A percentile compares a stretch with the other conserved stretches of the same genome.
Evolutionary conservation across 2,329 filamentous ascomycete species (phyloP).

Genomic region (Graphilbum fragrans): DNA sequence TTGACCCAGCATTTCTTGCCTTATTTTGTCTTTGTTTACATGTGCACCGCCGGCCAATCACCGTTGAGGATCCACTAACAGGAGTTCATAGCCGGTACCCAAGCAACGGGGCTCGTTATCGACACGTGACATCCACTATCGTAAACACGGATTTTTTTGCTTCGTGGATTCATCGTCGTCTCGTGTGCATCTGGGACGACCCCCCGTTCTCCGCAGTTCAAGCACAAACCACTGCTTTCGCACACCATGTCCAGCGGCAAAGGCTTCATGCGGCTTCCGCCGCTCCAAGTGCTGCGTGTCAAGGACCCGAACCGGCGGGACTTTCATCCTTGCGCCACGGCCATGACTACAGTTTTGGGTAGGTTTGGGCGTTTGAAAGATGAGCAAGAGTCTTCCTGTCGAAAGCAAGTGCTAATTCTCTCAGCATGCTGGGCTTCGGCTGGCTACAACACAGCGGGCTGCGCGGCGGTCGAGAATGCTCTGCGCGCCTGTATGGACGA

Average conservation of each 20-base stretch:
- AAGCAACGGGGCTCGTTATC: not conserved
- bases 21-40: conserved; percentile 9
- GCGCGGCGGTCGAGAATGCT: conserved; percentile 45
- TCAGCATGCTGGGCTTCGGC: conserved; percentile 76
- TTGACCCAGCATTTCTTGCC: not conserved
- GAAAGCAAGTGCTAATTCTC: no score
- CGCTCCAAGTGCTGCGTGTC: conserved; percentile 41
- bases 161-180: not conserved
- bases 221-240: not conserved
- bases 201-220: not conserved
- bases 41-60: conserved; percentile 5
- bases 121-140: not conserved
- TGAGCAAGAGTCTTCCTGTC: no score
- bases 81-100: not conserved
- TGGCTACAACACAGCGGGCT: conserved; percentile 52
- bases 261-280: conserved; percentile 45
- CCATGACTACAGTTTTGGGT: conserved; percentile 49
- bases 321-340: conserved; percentile 39
- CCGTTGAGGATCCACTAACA: not conserved
- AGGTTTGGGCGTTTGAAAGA: conserved; percentile 16
- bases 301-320: conserved; percentile 36
- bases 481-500: conserved; percentile 70
- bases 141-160: not conserved
- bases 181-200: no score
- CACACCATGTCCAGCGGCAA: conserved; percentile 28